Evolutionary conservation across 805 yeast species (phyloP).

Genomic region (Schizosaccharomyces osmophilus): DNA sequence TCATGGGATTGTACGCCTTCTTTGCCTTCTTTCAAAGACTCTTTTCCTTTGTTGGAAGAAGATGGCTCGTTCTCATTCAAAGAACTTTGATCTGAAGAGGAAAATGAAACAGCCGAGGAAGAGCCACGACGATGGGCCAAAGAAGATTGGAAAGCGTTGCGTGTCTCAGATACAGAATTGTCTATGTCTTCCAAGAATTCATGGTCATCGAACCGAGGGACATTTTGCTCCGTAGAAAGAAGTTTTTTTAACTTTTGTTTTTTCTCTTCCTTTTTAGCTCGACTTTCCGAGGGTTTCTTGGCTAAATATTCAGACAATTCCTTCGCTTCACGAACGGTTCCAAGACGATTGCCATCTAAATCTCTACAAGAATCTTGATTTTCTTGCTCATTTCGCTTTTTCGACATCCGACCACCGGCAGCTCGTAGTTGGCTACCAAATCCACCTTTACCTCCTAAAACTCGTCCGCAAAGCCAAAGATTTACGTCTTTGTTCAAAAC

Average conservation of each 20-base stretch:
- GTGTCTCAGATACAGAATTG: constrained; percentile 1
- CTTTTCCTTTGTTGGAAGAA: background rate
- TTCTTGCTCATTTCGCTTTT: constrained; percentile 7
- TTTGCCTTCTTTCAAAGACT: no score
- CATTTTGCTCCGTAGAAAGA: constrained; percentile 5
- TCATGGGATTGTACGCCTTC: no score
- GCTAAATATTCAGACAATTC: constrained; percentile 14
- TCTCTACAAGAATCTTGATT: constrained; percentile 18
- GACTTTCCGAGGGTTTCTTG: background rate
- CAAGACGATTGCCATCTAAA: constrained; percentile 20
- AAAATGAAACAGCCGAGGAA: background rate
- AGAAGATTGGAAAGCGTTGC: background rate
- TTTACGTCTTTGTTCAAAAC: background rate
- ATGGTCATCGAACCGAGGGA: constrained; percentile 17
- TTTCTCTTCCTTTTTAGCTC: background rate
- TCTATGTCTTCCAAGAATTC: constrained; percentile 19
- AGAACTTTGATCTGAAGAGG: background rate
- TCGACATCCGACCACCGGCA: constrained; percentile 18
- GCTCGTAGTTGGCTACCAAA: constrained; percentile 21
- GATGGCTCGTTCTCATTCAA: no score
- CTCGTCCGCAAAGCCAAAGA: background rate
- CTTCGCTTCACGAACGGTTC: constrained; percentile 16
- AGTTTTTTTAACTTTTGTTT: background rate
- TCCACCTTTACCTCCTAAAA: constrained; percentile 32
- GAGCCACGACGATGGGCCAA: background rate